Conservation (phyloP, 2,329 filamentous ascomycete genomes). For the Pestalotiopsis sp. region DNA sequence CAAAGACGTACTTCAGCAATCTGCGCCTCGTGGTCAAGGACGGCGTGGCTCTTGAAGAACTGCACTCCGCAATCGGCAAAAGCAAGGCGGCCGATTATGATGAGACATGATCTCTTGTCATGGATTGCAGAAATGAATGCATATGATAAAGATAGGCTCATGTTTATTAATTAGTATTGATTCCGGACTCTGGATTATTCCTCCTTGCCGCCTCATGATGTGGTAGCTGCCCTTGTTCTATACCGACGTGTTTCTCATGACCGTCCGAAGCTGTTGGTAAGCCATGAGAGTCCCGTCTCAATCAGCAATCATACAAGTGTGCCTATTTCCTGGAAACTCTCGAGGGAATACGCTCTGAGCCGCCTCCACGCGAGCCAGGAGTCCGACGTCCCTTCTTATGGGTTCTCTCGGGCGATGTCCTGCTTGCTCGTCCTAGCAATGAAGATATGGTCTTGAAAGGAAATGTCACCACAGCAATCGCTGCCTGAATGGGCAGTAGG, state of each 20-base stretch:
- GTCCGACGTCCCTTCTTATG: slow-evolving; percentile 23
- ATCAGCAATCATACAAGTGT: not conserved
- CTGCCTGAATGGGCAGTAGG: slow-evolving; percentile 45
- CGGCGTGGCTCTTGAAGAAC: not conserved
- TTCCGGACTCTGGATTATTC: no score
- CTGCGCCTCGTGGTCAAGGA: not conserved
- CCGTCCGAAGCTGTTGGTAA: not conserved
- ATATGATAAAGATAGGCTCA: no score
- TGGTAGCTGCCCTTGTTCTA: no score
- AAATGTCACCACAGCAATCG: slow-evolving; percentile 42
- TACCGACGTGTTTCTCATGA: no score
- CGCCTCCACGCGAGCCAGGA: slow-evolving; percentile 19
- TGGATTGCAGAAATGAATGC: not conserved
- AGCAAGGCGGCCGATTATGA: not conserved
- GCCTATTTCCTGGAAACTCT: slow-evolving; percentile 27
- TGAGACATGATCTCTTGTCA: not conserved
- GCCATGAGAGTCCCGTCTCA: not conserved
- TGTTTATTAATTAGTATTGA: no score
- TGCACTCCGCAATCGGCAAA: not conserved
- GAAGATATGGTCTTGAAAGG: slow-evolving; percentile 43
- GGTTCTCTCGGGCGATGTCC: slow-evolving; percentile 30
- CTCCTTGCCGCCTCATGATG: no score
- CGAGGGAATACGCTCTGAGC: slow-evolving; percentile 28
- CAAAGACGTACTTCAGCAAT: not conserved
- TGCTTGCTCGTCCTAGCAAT: slow-evolving; percentile 34